Base-by-base conservation (phyloP, 1,284 basidiomycete species). In the Ceratobasidium sp. region DNA sequence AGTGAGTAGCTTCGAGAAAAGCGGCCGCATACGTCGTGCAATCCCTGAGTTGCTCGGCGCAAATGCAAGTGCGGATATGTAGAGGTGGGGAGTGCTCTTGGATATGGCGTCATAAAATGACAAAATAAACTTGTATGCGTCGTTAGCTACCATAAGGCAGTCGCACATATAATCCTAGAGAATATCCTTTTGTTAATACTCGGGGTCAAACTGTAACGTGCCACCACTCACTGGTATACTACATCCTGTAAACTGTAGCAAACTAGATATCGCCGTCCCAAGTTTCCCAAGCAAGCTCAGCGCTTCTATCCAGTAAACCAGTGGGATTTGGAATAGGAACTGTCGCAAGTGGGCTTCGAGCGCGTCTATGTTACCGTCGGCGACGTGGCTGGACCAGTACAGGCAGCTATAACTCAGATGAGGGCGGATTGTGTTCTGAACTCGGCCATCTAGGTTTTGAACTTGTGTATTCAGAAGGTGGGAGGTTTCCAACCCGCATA, bases 331-430 rank as follows among this genome's bases (percentile, higher is more conserved):
- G 26, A 46, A 40, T 42, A 76, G 17, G 23, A 78, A 57, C 10
- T n/a, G n/a, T 42, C 20, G 2, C 3, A 15, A 12, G 44, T 23
- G 9, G 15, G 20, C 12, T 3, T 52, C 10, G 33, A 64, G 61
- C 10, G 17, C 7, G 15, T 17, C 61, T 20, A 3, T 10, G 17
- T 9, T 15, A 6, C 33, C 15, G 5, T 10, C 5, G n/a, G 48
- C 28, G 12, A 61, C 17, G 54, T 74, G 71, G 28, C n/a, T 38
- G 44, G 54, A n/a, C 71, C 71, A 74, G 71, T 59, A 48, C 26
- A 46, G 59, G 44, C 71, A 74, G 15, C 40, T 52, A 64, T 74
- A 74, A 17, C 15, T 4, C 4, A 74, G 59, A 17, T 48, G 33
- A 10, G 17, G n/a, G 17, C 15, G 12, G 17, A 74, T 74, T 2